phyloP scores from a whole-genome alignment of 345 rosid species.

The Euphorbia tirucalli region DNA sequence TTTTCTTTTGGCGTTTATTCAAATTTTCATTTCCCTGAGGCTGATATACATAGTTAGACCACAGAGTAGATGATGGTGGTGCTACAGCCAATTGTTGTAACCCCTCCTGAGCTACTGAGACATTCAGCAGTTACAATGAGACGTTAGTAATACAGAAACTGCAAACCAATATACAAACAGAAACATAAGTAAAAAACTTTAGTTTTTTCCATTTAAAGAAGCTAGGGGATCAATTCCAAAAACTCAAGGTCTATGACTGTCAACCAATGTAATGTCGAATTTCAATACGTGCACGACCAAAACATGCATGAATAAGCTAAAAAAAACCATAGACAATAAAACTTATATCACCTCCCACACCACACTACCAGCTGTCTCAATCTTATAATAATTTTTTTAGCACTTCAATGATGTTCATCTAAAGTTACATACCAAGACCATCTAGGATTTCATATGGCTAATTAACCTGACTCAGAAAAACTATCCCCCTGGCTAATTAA shows the following conservation, averaged over 20 bases:
- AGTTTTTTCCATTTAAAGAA: neutral
- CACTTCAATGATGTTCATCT: neutral
- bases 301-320: neutral
- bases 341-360: neutral
- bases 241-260: neutral
- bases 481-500: neutral
- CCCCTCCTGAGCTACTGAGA: constrained; percentile 15
- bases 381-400: neutral
- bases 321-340: neutral
- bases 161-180: neutral
- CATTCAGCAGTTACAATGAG: constrained; percentile 17
- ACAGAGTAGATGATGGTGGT: constrained; percentile 14
- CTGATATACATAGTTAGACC: constrained; percentile 20
- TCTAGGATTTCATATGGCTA: neutral
- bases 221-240: neutral
- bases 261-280: neutral
- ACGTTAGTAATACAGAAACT: neutral
- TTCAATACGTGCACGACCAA: neutral
- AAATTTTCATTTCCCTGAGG: constrained; percentile 20
- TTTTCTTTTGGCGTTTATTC: constrained; percentile 24
- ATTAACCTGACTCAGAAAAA: neutral
- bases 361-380: neutral
- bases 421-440: neutral
- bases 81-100: constrained; percentile 23
- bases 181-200: neutral